A percentile compares a stretch with the other conserved stretches of the same genome.
Conservation (phyloP, 2,329 filamentous ascomycete species). For the Pleomassaria siparia region DNA sequence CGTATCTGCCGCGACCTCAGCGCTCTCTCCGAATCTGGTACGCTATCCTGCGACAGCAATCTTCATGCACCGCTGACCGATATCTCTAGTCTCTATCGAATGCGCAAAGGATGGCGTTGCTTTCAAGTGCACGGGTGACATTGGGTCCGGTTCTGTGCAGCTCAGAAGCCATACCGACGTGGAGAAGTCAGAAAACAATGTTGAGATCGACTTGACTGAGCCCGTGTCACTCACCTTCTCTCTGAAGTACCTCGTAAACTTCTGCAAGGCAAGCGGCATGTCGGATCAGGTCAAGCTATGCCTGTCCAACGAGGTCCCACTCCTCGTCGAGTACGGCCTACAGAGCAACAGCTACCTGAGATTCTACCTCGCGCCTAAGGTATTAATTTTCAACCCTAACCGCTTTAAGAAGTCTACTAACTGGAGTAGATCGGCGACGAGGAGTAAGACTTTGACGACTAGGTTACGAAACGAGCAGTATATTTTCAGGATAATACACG, state of each 20-base stretch:
- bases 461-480: constrained; percentile 23
- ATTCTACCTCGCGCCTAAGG: constrained; percentile 99
- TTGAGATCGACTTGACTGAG: constrained; percentile 88
- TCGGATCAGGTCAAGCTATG: constrained; percentile 84
- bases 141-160: constrained; percentile 91
- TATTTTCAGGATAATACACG: constrained; percentile 26
- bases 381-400: constrained; percentile 41
- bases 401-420: constrained; percentile 37
- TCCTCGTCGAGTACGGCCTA: constrained; percentile 89
- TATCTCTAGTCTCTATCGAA: constrained; percentile 80
- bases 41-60: constrained; percentile 32
- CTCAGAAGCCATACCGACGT: constrained; percentile 85
- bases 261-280: constrained; percentile 94
- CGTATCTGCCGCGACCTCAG: constrained; percentile 92
- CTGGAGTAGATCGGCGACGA: constrained; percentile 67
- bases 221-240: constrained; percentile 95
- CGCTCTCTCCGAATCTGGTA: constrained; percentile 93
- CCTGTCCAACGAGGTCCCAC: constrained; percentile 92
- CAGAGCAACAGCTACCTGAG: constrained; percentile 86
- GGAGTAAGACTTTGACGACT: constrained; percentile 48
- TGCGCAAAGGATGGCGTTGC: constrained; percentile 96
- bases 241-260: constrained; percentile 99
- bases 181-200: constrained; percentile 83
- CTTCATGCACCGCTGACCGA: constrained; percentile 21
- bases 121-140: constrained; percentile 90